These are phyloP conservation scores for Haberlea rhodopensis DNA, from an alignment of 257 asterid genomes.

Conservation along the genomic window DNA sequence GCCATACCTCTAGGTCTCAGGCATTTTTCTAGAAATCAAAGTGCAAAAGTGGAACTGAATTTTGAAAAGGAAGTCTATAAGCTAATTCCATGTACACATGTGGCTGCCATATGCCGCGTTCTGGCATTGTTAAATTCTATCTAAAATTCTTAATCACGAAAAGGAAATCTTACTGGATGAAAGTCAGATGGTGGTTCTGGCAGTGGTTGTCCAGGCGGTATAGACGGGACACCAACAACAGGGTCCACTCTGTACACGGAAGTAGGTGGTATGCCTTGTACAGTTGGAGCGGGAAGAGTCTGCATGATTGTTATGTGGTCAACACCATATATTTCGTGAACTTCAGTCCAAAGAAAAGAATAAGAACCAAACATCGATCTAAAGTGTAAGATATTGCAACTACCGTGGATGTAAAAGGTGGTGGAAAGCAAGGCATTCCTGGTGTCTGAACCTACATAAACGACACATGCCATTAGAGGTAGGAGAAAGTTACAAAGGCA, in stretches of 20 bases:
- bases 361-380: slow-evolving; percentile 5
- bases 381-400: slow-evolving; percentile 14
- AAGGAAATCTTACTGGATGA: slow-evolving; percentile 37
- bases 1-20: not conserved
- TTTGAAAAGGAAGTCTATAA: not conserved
- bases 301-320: slow-evolving; percentile 27
- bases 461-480: slow-evolving; percentile 11
- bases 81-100: not conserved
- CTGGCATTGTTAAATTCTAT: not conserved
- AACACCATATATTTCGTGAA: not conserved
- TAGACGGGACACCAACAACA: slow-evolving; percentile 32
- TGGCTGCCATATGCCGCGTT: not conserved
- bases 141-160: not conserved
- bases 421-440: slow-evolving; percentile 60
- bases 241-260: slow-evolving; percentile 47
- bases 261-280: slow-evolving; percentile 39
- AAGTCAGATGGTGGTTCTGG: slow-evolving; percentile 44
- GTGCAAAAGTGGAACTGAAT: not conserved
- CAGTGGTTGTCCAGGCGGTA: slow-evolving; percentile 30
- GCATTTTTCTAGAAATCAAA: not conserved
- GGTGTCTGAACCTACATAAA: slow-evolving; percentile 56
- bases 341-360: not conserved
- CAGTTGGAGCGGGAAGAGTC: slow-evolving; percentile 41
- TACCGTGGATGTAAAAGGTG: slow-evolving; percentile 51
- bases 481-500: not conserved